A percentile compares a stretch with the other conserved stretches of the same genome.
These are phyloP conservation scores for Taphrina wiesneri DNA, from an alignment of 1,139 yeast species.

Conservation along the genomic window DNA sequence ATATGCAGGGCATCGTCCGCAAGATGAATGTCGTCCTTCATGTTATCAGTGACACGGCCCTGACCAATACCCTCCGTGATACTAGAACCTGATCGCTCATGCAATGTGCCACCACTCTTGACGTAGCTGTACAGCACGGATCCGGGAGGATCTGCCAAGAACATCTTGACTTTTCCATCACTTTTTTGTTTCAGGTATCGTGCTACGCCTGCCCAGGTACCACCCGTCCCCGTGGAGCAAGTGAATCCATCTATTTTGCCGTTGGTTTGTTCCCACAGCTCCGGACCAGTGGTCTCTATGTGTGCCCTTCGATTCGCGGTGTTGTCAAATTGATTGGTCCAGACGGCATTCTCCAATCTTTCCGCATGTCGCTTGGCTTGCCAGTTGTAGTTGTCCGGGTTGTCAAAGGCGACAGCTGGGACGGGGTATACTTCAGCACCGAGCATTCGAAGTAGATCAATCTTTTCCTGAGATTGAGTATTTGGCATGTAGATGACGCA, in stretches of 20 bases:
- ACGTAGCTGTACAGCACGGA: conserved; percentile 78
- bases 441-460: conserved; percentile 66
- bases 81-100: conserved; percentile 72
- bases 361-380: conserved; percentile 85
- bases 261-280: conserved; percentile 80
- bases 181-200: conserved; percentile 70
- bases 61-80: conserved; percentile 97
- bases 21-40: conserved; percentile 68
- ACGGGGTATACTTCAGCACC: conserved; percentile 90
- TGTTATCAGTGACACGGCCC: conserved; percentile 83
- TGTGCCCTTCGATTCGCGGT: conserved; percentile 85
- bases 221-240: conserved; percentile 89
- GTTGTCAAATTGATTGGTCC: conserved; percentile 92
- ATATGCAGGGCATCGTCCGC: conserved; percentile 74
- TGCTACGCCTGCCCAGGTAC: conserved; percentile 82
- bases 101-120: conserved; percentile 61
- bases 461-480: conserved; percentile 72
- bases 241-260: conserved; percentile 84
- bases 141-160: conserved; percentile 92
- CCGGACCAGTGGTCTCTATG: conserved; percentile 90
- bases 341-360: conserved; percentile 68
- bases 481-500: conserved; percentile 88
- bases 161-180: conserved; percentile 58
- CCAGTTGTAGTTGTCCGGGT: conserved; percentile 59
- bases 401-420: conserved; percentile 80